These are phyloP conservation scores for Lenzites betulinus DNA, from an alignment of 768 basidiomycete species.

Conservation along the genomic window DNA sequence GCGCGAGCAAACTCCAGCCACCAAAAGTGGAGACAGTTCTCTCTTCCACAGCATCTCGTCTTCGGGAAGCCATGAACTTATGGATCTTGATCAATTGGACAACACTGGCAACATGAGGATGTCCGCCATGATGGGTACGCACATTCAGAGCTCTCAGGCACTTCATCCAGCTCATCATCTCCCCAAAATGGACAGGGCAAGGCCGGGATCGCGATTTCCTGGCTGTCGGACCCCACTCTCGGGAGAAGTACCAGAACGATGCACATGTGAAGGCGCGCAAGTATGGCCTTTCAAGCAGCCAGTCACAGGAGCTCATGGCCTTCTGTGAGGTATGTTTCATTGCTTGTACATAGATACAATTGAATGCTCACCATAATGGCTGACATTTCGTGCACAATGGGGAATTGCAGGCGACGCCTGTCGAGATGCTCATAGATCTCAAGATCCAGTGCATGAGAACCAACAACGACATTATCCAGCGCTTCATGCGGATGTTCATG, in stretches of 20 bases:
- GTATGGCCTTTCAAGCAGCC: not conserved
- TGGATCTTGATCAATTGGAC: not conserved
- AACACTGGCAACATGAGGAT: not conserved
- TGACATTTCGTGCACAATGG: not conserved
- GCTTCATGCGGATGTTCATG: constrained; percentile 2
- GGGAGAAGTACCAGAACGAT: not conserved
- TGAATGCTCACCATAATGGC: not conserved
- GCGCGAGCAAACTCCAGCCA: not conserved
- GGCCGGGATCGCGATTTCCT: not conserved
- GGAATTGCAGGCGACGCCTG: not conserved
- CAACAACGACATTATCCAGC: constrained; percentile 2
- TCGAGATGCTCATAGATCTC: constrained; percentile 10
- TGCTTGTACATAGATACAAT: not conserved
- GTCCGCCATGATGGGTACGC: not conserved
- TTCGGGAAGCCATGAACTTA: not conserved
- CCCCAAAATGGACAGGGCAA: not conserved
- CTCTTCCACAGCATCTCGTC: not conserved
- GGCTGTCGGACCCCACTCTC: not conserved
- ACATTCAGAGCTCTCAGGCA: not conserved
- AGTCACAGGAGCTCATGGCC: not conserved
- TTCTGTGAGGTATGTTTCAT: not conserved
- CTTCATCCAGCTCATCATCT: not conserved
- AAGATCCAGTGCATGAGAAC: constrained; percentile 8
- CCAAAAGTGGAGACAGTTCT: not conserved
- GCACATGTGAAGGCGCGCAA: not conserved